phyloP scores from a whole-genome alignment of 768 basidiomycete species.

The Leccinum rimulosum region DNA sequence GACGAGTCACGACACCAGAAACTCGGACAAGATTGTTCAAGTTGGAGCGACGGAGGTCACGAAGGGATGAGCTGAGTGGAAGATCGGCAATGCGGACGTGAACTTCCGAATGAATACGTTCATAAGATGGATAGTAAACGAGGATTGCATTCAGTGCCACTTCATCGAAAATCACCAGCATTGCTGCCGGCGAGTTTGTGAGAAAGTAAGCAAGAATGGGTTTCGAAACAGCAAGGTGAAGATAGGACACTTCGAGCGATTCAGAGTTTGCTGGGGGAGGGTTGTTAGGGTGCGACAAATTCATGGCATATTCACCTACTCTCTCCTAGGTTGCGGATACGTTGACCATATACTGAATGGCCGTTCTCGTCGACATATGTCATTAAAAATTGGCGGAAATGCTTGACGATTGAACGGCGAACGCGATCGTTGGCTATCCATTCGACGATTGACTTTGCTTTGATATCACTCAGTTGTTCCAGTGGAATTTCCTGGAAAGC shows the following conservation, averaged over 20 bases:
- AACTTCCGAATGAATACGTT: slow-evolving; percentile 95
- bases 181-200: slow-evolving; percentile 88
- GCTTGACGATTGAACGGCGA: slow-evolving; percentile 81
- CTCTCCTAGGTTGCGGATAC: slow-evolving; percentile 93
- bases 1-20: slow-evolving; percentile 91
- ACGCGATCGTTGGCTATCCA: slow-evolving; percentile 97
- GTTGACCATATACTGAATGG: slow-evolving; percentile 89
- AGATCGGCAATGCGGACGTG: slow-evolving; percentile 96
- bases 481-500: slow-evolving; percentile 78
- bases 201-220: slow-evolving; percentile 97
- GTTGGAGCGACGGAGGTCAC: slow-evolving; percentile 89
- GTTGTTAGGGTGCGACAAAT: slow-evolving; percentile 12
- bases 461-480: slow-evolving; percentile 96
- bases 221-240: slow-evolving; percentile 90
- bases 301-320: slow-evolving; percentile 47
- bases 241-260: slow-evolving; percentile 94
- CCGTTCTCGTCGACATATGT: slow-evolving; percentile 93
- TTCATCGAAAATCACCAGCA: slow-evolving; percentile 93
- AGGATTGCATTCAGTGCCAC: slow-evolving; percentile 93
- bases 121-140: slow-evolving; percentile 93
- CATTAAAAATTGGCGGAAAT: slow-evolving; percentile 95
- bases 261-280: slow-evolving; percentile 79
- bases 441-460: slow-evolving; percentile 94
- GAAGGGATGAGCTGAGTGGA: slow-evolving; percentile 84
- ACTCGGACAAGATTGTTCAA: slow-evolving; percentile 96